These are phyloP conservation scores for Teratosphaeria destructans DNA, from an alignment of 2,329 filamentous ascomycete species.

Conservation along the genomic window DNA sequence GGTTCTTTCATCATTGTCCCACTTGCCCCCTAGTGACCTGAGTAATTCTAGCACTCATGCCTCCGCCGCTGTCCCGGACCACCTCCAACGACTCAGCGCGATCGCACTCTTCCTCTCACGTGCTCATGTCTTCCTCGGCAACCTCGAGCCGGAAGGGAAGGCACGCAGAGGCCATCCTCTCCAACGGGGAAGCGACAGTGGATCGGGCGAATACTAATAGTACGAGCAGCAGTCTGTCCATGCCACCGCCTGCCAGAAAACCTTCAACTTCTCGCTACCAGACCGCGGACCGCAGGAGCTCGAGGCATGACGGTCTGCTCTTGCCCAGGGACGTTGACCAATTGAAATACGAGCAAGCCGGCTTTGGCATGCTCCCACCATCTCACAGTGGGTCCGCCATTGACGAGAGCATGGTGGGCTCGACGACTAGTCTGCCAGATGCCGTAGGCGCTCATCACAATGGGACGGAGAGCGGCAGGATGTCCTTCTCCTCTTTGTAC, in stretches of 20 bases:
- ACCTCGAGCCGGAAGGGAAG: constrained; percentile 41
- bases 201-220: constrained; percentile 36
- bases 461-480: constrained; percentile 46
- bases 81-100: constrained; percentile 27
- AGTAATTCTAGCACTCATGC: not conserved
- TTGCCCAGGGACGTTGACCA: not conserved
- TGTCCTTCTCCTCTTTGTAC: constrained; percentile 64
- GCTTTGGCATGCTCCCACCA: not conserved
- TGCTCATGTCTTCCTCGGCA: constrained; percentile 33
- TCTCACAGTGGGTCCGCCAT: not conserved
- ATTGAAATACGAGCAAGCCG: not conserved
- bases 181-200: constrained; percentile 39
- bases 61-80: constrained; percentile 11
- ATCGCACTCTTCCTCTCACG: constrained; percentile 26
- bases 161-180: constrained; percentile 50
- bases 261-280: constrained; percentile 1
- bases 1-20: not conserved
- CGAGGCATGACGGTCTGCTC: not conserved
- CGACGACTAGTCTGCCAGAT: not conserved
- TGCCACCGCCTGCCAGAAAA: constrained; percentile 42
- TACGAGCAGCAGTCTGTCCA: constrained; percentile 42
- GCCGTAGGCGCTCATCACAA: constrained; percentile 1
- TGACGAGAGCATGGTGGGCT: not conserved
- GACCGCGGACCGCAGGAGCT: constrained; percentile 1
- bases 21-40: not conserved